Percentiles rank a stretch among this genome's conserved stretches.
These are phyloP conservation scores for Canavalia gladiata DNA, from an alignment of 306 rosid species.

Conservation along the genomic window DNA sequence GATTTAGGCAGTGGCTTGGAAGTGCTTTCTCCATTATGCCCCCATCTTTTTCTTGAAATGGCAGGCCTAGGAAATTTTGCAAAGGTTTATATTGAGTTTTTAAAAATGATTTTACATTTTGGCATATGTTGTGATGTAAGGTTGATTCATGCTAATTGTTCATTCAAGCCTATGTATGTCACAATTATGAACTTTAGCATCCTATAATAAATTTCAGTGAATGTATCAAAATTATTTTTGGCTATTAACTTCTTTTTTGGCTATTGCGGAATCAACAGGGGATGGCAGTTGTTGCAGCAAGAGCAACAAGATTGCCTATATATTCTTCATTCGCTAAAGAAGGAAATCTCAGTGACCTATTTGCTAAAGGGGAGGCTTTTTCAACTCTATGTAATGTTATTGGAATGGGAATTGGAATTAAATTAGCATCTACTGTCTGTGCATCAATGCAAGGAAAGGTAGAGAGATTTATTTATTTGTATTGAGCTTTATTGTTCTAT, in stretches of 20 bases:
- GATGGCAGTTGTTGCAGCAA: constrained; percentile 98
- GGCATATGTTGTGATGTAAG: constrained; percentile 31
- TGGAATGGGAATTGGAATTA: constrained; percentile 94
- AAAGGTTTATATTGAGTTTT: constrained; percentile 60
- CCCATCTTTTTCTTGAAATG: constrained; percentile 92
- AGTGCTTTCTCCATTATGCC: constrained; percentile 96
- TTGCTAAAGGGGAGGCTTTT: constrained; percentile 99
- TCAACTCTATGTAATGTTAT: constrained; percentile 93
- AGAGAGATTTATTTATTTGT: constrained; percentile 38
- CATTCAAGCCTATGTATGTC: not conserved
- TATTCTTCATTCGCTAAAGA: constrained; percentile 98
- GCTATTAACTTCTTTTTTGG: constrained; percentile 22
- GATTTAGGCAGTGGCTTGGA: constrained; percentile 96
- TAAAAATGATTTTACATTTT: not conserved
- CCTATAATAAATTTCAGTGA: constrained; percentile 5
- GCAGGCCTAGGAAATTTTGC: constrained; percentile 97
- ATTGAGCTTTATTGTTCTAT: constrained; percentile 20
- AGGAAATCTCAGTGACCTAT: constrained; percentile 98
- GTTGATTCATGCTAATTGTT: constrained; percentile 16
- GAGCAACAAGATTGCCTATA: constrained; percentile 99
- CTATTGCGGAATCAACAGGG: constrained; percentile 69
- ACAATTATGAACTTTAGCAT: constrained; percentile 20
- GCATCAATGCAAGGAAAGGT: constrained; percentile 96
- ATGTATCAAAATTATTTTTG: not conserved
- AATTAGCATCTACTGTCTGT: constrained; percentile 92